Evolutionary conservation across 108 stramenopile species (phyloP).

Genomic region (Pseudonitzschia pungens): DNA sequence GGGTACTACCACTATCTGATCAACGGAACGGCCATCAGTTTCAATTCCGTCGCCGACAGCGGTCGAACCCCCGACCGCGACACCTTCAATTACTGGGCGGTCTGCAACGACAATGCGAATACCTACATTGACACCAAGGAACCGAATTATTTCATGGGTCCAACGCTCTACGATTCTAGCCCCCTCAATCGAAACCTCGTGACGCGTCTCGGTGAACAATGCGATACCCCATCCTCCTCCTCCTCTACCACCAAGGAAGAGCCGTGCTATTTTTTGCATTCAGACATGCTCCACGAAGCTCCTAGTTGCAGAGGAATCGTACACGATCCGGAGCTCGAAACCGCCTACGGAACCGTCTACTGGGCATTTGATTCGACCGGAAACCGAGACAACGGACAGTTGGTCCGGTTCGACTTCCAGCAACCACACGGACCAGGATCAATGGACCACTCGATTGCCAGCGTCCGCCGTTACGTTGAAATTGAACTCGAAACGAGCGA

Average conservation of each 20-base stretch:
- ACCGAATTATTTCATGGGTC: conserved; percentile 56
- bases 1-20: conserved; percentile 63
- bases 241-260: conserved; percentile 24
- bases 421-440: conserved; percentile 54
- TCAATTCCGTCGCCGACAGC: conserved; percentile 42
- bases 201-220: conserved; percentile 42
- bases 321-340: conserved; percentile 48
- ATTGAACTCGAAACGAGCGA: conserved; percentile 28
- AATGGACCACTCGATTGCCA: conserved; percentile 50
- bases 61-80: conserved; percentile 40
- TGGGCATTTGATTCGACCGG: conserved; percentile 52
- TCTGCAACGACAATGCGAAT: conserved; percentile 52
- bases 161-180: conserved; percentile 44
- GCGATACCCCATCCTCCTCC: conserved; percentile 9
- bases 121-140: conserved; percentile 42
- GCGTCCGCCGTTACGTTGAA: conserved; percentile 45
- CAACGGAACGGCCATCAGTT: conserved; percentile 49
- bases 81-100: conserved; percentile 50
- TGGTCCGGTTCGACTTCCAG: conserved; percentile 50
- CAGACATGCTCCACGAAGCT: conserved; percentile 57
- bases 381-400: conserved; percentile 37
- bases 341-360: conserved; percentile 47
- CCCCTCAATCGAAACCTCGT: conserved; percentile 45
- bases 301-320: conserved; percentile 50
- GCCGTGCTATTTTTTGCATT: conserved; percentile 53